phyloP scores from a whole-genome alignment of 2,329 filamentous ascomycete genomes.

The Alternaria infectoria region DNA sequence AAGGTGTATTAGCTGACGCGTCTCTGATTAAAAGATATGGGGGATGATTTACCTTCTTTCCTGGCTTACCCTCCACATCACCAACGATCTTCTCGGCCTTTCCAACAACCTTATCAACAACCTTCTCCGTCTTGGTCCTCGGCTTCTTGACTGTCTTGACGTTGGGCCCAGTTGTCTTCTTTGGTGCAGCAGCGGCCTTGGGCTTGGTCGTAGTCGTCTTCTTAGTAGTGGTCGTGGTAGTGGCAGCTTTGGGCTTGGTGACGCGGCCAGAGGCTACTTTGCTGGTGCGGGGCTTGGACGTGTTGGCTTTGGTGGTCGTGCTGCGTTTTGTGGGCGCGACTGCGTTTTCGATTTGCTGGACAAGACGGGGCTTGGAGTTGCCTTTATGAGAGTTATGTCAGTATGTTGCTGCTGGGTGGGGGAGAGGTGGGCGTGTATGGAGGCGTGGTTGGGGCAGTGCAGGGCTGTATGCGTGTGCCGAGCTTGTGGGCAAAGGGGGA shows the following conservation, averaged over 20 bases:
- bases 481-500: neutral
- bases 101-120: slow-evolving; percentile 33
- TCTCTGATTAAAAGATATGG: neutral
- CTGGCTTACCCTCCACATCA: slow-evolving; percentile 32
- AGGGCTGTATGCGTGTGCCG: neutral
- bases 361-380: slow-evolving; percentile 59
- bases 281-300: slow-evolving; percentile 42
- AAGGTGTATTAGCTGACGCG: neutral
- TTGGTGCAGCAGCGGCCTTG: slow-evolving; percentile 3
- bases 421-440: too few species aligned
- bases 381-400: too few species aligned
- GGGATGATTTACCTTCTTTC: slow-evolving; percentile 35
- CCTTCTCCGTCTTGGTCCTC: slow-evolving; percentile 37
- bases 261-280: slow-evolving; percentile 6
- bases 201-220: slow-evolving; percentile 17
- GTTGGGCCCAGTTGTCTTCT: slow-evolving; percentile 13
- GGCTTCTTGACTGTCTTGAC: slow-evolving; percentile 32
- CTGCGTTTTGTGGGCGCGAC: slow-evolving; percentile 48
- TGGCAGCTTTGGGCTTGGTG: slow-evolving; percentile 48
- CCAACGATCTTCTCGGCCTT: slow-evolving; percentile 30
- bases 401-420: slow-evolving; percentile 37
- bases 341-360: slow-evolving; percentile 57
- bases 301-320: slow-evolving; percentile 47
- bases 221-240: slow-evolving; percentile 3
- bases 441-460: neutral